A percentile compares a stretch with the other conserved stretches of the same genome.
Evolutionary conservation across 2,329 filamentous ascomycete species (phyloP).

Genomic region (Saccharata proteae): DNA sequence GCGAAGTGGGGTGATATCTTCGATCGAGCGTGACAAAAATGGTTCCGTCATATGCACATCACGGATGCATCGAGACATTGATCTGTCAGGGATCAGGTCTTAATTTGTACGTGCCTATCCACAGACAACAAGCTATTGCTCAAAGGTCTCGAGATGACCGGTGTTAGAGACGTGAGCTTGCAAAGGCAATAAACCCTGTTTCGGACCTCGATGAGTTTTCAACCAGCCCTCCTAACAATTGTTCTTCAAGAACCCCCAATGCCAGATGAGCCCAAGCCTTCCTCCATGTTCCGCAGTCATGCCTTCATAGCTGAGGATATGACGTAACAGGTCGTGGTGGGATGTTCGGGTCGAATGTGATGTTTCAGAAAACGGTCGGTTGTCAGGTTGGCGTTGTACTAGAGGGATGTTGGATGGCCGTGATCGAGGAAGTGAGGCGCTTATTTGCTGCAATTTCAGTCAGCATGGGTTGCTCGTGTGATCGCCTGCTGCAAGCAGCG

Average conservation of each 20-base stretch:
- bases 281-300: conserved; percentile 1
- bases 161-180: conserved; percentile 8
- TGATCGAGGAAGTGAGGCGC: conserved; percentile 29
- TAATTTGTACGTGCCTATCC: conserved; percentile 6
- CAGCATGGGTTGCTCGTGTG: conserved; percentile 8
- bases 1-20: conserved; percentile 5
- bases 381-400: conserved; percentile 8
- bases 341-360: conserved; percentile 1
- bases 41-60: conserved; percentile 6
- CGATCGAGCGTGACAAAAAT: conserved; percentile 8
- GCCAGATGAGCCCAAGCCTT: not conserved
- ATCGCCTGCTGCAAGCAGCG: not conserved
- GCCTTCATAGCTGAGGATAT: conserved; percentile 6
- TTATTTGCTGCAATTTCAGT: conserved; percentile 31
- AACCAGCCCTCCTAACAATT: too few species aligned
- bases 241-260: conserved; percentile 7
- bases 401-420: conserved; percentile 20
- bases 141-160: conserved; percentile 7
- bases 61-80: not conserved
- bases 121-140: conserved; percentile 4
- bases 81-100: conserved; percentile 5
- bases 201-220: conserved; percentile 7
- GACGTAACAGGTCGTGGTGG: conserved; percentile 7
- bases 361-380: not conserved
- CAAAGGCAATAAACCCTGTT: conserved; percentile 3